Conservation (phyloP, 1,284 basidiomycete species). For the Ganoderma multipileum region DNA sequence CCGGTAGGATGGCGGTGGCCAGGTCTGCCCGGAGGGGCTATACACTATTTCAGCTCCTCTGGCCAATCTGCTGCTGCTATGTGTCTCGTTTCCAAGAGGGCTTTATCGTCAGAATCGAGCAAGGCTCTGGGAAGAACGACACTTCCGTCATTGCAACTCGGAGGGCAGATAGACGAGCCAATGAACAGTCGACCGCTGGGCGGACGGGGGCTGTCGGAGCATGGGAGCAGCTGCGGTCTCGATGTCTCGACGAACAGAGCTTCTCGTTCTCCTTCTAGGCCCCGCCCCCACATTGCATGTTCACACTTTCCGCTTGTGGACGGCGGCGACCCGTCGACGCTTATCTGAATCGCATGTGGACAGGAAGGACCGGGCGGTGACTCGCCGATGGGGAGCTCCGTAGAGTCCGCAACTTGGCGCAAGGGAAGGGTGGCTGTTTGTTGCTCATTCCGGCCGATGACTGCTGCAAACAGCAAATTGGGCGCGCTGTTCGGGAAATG, state of each 20-base stretch:
- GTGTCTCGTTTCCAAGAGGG: not conserved
- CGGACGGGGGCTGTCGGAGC: not conserved
- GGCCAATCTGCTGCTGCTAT: not conserved
- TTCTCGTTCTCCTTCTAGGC: not conserved
- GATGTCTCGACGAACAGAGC: constrained; percentile 4
- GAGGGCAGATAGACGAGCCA: not conserved
- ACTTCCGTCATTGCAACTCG: not conserved
- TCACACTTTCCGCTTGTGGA: not conserved
- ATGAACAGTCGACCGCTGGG: not conserved
- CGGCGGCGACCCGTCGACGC: not conserved
- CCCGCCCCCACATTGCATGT: not conserved
- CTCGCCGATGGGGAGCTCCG: not conserved
- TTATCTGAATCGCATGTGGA: constrained; percentile 2
- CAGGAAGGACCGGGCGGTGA: not conserved
- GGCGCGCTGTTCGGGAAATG: not conserved
- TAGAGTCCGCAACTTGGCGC: not conserved
- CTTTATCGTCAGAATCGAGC: not conserved
- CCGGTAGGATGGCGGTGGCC: too few relatives aligned
- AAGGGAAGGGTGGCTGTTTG: not conserved
- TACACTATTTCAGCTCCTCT: not conserved
- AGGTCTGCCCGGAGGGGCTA: too few relatives aligned
- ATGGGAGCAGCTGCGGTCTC: not conserved
- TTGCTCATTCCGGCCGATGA: not conserved
- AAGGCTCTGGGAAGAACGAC: not conserved
- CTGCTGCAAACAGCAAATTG: not conserved